Base-by-base conservation (phyloP, 2,329 filamentous ascomycete species). In the Stagonosporopsis vannaccii region DNA sequence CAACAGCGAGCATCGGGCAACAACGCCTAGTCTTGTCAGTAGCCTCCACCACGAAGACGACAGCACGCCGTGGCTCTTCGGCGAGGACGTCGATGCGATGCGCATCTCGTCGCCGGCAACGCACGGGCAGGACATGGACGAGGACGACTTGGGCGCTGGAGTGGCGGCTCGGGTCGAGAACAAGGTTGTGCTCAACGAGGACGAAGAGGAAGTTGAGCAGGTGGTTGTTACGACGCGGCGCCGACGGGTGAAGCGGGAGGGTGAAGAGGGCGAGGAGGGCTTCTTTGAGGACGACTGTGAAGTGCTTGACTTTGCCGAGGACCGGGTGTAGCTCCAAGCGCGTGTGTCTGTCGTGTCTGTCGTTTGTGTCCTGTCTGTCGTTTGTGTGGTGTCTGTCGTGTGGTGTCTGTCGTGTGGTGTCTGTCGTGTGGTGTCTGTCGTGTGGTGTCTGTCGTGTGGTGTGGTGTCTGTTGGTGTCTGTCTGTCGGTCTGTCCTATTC, bases 241-340 rank as follows among this genome's bases (percentile, higher is more conserved):
- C 48, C 85, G 90, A 56, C 85, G 71, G 44, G 79, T 81, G 35
- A 81, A 80, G 46, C 80, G 83, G 48, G 68, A 74, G 55, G 70
- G 70, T 35, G 73, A 78, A 11, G 89, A 91, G 54, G 87, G 89
- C 51, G 85, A 86, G 50, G 90, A 78, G 35, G 75, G 89, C 2
- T 96, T 96, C 75, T 96, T 96, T 68, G 92, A 97, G 77, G 91
- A 97, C 72, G 92, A 96, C 71, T 95, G 91, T 65, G 92, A 96
- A 74, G 90, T 97, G 54, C 83, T 96, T 60, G 92, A 96, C 78
- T 96, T 95, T 83, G 90, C 92, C 13, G 78, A 80, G 47, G 83
- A 85, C 59, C 75, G 83, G 40, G 83, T n/a, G n/a, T 33, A 15
- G 12, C 28, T 53, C 15, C 13, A 26, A 20, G 40, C 28, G 9